These are phyloP conservation scores for Pyricularia grisea DNA, from an alignment of 2,329 filamentous ascomycete species.

Conservation along the genomic window DNA sequence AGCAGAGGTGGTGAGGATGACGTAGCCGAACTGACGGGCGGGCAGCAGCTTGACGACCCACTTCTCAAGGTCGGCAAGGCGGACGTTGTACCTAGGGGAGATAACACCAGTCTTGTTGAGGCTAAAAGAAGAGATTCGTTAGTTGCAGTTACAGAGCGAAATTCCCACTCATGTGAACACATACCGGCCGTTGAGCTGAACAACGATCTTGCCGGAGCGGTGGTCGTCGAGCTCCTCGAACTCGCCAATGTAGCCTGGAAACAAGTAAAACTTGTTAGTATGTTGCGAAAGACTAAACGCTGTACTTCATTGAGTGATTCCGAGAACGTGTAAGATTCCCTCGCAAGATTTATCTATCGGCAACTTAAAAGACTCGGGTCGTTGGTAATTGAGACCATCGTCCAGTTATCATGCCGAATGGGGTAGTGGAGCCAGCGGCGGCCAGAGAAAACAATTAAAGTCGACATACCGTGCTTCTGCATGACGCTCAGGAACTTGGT, in stretches of 20 bases:
- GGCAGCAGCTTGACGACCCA: conserved; percentile 99
- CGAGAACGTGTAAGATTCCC: conserved; percentile 97
- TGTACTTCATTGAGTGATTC: conserved; percentile 64
- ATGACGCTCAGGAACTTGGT: conserved; percentile 98
- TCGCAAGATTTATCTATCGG: conserved; percentile 83
- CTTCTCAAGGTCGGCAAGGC: conserved; percentile 96
- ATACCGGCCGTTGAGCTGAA: conserved; percentile 91
- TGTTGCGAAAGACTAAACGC: conserved; percentile 97
- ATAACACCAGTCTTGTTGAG: conserved; percentile 99
- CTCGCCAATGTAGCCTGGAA: conserved; percentile 91
- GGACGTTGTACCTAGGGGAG: conserved; percentile 98
- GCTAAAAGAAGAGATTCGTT: conserved; percentile 20
- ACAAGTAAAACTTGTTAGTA: conserved; percentile 39
- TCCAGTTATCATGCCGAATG: conserved; percentile 99
- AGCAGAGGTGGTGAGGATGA: conserved; percentile 97
- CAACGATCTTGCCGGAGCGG: conserved; percentile 99
- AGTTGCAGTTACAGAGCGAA: neutral
- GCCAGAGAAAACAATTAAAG: conserved; percentile 1
- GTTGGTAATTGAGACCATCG: conserved; percentile 76
- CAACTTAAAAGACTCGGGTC: conserved; percentile 99
- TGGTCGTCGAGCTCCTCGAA: conserved; percentile 99
- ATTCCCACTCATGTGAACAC: conserved; percentile 12
- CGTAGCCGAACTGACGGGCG: conserved; percentile 99
- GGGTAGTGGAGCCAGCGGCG: conserved; percentile 4
- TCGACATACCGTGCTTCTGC: conserved; percentile 94